A percentile compares a stretch with the other conserved stretches of the same genome.
phyloP scores from a whole-genome alignment of 257 asterid genomes.

The Solanum appendiculatum region DNA sequence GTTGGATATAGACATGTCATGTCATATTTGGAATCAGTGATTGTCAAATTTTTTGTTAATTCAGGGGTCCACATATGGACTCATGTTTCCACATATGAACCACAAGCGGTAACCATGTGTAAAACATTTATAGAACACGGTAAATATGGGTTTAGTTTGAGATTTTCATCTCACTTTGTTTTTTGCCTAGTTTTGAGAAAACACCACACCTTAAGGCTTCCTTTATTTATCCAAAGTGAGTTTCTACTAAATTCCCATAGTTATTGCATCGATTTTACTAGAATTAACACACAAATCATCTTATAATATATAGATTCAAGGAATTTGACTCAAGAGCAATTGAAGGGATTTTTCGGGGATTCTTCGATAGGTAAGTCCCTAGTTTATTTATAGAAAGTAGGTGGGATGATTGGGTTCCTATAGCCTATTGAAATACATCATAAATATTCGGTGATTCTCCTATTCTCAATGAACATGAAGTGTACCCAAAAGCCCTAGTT shows the following conservation, averaged over 20 bases:
- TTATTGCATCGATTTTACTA: not conserved
- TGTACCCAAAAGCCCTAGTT: not conserved
- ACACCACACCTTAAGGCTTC: not conserved
- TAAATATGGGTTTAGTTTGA: too few species aligned
- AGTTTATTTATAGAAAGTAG: not conserved
- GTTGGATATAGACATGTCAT: too few species aligned
- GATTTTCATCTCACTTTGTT: not conserved
- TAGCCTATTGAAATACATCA: too few species aligned
- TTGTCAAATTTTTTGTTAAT: too few species aligned
- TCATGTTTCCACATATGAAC: too few species aligned
- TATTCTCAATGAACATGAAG: not conserved
- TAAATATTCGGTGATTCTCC: not conserved
- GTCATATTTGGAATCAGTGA: too few species aligned
- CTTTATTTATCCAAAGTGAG: too few species aligned
- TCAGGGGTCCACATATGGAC: too few species aligned
- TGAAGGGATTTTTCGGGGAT: not conserved
- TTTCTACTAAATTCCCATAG: not conserved
- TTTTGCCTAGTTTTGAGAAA: not conserved
- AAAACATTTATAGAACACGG: too few species aligned
- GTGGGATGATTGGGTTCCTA: not conserved
- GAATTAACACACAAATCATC: not conserved
- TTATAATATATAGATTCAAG: not conserved
- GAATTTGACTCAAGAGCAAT: not conserved
- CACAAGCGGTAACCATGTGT: too few species aligned
- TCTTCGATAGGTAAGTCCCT: not conserved